phyloP scores from a whole-genome alignment of 139 green algal species.

The Desmodesmus armatus region DNA sequence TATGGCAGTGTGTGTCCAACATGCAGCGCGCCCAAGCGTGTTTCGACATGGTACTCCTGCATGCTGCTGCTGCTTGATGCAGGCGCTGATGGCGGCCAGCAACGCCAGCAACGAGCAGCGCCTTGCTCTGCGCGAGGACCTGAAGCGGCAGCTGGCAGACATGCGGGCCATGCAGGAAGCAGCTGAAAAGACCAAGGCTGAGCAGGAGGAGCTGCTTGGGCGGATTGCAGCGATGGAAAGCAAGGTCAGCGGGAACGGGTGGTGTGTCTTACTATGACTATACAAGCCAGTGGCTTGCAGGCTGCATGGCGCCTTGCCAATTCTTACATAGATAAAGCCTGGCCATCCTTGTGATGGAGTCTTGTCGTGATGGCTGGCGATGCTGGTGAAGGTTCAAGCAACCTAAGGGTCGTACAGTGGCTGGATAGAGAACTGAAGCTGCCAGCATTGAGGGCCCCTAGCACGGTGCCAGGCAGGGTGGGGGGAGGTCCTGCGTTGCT shows the following conservation, averaged over 20 bases:
- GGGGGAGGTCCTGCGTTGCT: no score
- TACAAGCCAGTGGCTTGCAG: no score
- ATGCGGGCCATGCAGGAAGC: constrained; percentile 38
- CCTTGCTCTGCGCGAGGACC: constrained; percentile 52
- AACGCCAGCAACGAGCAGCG: constrained; percentile 58
- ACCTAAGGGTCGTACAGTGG: no score
- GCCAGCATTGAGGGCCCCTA: no score
- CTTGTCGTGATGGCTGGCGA: no score
- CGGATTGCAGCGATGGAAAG: constrained; percentile 66
- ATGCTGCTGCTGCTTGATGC: constrained; percentile 14
- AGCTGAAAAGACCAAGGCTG: constrained; percentile 53
- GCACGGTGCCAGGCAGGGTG: no score
- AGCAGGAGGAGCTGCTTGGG: constrained; percentile 54
- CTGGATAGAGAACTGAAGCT: no score
- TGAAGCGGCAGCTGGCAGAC: constrained; percentile 59
- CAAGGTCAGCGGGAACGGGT: constrained; percentile 71
- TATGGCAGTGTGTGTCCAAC: not conserved
- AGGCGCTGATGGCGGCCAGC: constrained; percentile 62
- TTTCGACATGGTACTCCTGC: not conserved
- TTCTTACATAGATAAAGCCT: no score
- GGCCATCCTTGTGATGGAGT: no score
- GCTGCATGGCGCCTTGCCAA: no score
- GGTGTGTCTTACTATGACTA: no score
- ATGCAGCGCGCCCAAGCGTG: not conserved
- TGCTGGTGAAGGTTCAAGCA: no score